Base-by-base conservation (phyloP, 148 eudicot species). In the Cornus kousa region DNA sequence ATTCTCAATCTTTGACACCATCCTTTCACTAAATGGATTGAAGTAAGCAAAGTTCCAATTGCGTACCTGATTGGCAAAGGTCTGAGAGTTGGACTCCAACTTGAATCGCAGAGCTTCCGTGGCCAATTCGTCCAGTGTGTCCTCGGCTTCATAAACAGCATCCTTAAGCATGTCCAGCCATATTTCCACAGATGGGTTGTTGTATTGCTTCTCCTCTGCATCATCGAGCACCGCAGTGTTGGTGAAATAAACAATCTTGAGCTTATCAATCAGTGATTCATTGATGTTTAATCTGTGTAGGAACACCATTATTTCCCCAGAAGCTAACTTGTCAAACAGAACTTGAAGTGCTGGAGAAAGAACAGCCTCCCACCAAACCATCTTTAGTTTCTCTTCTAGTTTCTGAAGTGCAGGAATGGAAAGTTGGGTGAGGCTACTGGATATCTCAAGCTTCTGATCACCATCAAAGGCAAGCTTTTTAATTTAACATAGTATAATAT, bases 201-300 rank as follows among this genome's bases (percentile, higher is more conserved):
- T 40, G 16, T 39, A 67, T 71, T 77, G 81, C 74, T 68, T 82
- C 85, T 78, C 72, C 59, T 82, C 80, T 53, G 85, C 81, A 59
- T 73, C 81, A n/a, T 69, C 69, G n/a, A 79, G 72, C 71, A 81
- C 74, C 4, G 80, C 80, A 37, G 48, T 72, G 17, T 78, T 78
- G 20, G 66, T 35, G 66, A 78, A 64, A 24, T 78, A 55, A 35
- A 74, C 75, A 50, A 79, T 37, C n/a, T 72, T 72, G 24, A 79
- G 74, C 71, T 76, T 67, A 31, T 66, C 72, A 68, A 76, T 70
- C 0, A 66, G 60, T 10, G 43, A 65, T 28, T 76, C 79, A 67
- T 65, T 40, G 48, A 76, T 55, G 62, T 76, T 76, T n/a, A 35
- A 64, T 66, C 59, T 48, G 46, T 53, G 17, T 5, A 76, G 79